phyloP scores from a whole-genome alignment of 1,284 basidiomycete species.

The Phylloporus sp. region DNA sequence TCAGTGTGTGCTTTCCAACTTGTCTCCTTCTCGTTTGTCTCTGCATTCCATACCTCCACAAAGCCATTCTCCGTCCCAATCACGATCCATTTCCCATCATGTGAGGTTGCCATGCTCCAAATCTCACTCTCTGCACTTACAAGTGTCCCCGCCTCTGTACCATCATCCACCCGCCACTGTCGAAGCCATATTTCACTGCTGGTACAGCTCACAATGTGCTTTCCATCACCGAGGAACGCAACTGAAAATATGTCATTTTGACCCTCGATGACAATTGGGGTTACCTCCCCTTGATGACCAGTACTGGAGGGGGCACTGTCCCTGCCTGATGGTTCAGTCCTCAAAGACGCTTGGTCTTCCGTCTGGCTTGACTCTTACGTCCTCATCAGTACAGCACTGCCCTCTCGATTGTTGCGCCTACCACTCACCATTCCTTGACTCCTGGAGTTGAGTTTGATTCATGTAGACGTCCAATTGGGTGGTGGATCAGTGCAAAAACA shows the following conservation, averaged over 20 bases:
- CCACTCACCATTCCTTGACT: background rate
- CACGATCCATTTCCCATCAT: background rate
- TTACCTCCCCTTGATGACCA: background rate
- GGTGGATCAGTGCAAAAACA: background rate
- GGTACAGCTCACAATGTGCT: background rate
- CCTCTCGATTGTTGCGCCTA: background rate
- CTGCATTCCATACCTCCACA: background rate
- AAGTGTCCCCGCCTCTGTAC: background rate
- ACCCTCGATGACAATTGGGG: background rate
- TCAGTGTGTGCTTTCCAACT: background rate
- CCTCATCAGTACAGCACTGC: background rate
- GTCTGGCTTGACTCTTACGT: background rate
- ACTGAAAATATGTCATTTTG: background rate
- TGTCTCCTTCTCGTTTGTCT: background rate
- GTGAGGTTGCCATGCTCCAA: background rate
- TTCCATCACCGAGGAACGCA: background rate
- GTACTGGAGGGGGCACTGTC: no score
- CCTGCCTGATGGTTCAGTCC: no score
- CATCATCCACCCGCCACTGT: background rate
- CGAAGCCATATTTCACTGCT: background rate
- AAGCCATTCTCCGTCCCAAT: background rate
- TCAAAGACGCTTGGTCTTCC: background rate
- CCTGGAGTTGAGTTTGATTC: no score
- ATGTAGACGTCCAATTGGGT: no score
- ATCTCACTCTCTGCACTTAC: background rate